Evolutionary conservation across 202 grass and related monocot species (phyloP).

Genomic region (Carex sylvatica): DNA sequence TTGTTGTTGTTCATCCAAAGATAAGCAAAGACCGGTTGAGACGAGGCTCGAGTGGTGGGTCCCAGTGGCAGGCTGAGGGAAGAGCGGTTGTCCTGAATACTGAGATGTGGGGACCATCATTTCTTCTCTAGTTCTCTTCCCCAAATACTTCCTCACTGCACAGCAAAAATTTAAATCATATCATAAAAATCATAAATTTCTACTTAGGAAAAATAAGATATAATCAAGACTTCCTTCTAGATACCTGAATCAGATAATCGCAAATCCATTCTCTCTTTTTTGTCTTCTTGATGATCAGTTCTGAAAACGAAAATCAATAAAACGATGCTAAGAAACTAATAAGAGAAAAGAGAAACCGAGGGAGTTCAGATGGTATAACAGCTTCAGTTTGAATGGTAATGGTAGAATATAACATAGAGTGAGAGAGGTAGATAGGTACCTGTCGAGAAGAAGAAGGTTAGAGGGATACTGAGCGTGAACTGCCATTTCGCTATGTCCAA

Average conservation of each 20-base stretch:
- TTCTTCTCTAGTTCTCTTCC: conserved; percentile 58
- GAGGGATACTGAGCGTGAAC: conserved; percentile 77
- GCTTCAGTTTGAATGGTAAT: not conserved
- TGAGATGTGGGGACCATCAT: conserved; percentile 31
- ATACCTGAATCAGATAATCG: conserved; percentile 26
- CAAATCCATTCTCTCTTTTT: conserved; percentile 64
- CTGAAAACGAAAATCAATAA: conserved; percentile 38
- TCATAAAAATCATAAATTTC: conserved; percentile 9
- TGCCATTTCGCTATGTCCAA: conserved; percentile 51
- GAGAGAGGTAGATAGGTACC: conserved; percentile 44
- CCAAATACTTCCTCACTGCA: conserved; percentile 51
- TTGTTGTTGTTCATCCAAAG: conserved; percentile 69
- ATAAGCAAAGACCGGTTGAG: conserved; percentile 75
- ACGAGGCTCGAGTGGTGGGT: conserved; percentile 30
- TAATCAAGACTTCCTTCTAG: not conserved
- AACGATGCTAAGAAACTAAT: conserved; percentile 21
- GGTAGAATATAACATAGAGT: not conserved
- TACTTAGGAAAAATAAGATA: conserved; percentile 25
- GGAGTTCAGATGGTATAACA: not conserved
- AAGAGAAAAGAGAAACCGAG: not conserved
- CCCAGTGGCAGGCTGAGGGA: conserved; percentile 30
- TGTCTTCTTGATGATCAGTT: conserved; percentile 52
- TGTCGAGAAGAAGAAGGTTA: conserved; percentile 73
- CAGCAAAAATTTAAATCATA: not conserved
- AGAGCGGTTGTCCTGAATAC: conserved; percentile 36